These are phyloP conservation scores for Arthrinium puccinioides DNA, from an alignment of 2,329 filamentous ascomycete species.

Conservation along the genomic window DNA sequence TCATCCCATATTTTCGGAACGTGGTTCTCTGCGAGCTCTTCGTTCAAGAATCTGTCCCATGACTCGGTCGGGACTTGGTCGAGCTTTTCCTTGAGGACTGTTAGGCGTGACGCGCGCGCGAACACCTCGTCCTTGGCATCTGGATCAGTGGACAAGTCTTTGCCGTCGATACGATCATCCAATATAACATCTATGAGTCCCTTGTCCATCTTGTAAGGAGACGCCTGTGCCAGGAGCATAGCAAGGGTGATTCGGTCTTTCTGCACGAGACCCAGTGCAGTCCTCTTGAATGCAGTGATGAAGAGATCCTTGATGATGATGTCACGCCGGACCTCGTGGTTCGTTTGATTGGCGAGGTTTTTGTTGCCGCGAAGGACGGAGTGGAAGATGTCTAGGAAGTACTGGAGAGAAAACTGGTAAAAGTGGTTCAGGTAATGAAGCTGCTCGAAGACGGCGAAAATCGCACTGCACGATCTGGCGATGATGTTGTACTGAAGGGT, in stretches of 20 bases:
- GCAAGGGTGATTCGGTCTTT: slow-evolving; percentile 92
- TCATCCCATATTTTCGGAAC: slow-evolving; percentile 73
- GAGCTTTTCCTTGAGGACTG: slow-evolving; percentile 66
- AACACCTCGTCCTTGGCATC: slow-evolving; percentile 63
- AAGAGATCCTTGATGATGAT: slow-evolving; percentile 90
- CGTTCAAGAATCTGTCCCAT: slow-evolving; percentile 77
- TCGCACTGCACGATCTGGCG: slow-evolving; percentile 89
- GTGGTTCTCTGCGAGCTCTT: slow-evolving; percentile 79
- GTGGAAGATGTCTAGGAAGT: slow-evolving; percentile 97
- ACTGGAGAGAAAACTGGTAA: slow-evolving; percentile 98
- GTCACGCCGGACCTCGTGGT: slow-evolving; percentile 75
- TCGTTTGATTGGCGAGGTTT: slow-evolving; percentile 60
- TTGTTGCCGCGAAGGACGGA: slow-evolving; percentile 78
- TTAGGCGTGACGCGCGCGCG: slow-evolving; percentile 58
- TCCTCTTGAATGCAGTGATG: slow-evolving; percentile 83
- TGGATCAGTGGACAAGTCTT: slow-evolving; percentile 67
- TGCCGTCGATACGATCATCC: slow-evolving; percentile 67
- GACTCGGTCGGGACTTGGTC: slow-evolving; percentile 51
- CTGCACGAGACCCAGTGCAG: slow-evolving; percentile 85
- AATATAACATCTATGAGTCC: slow-evolving; percentile 78
- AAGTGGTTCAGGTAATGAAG: slow-evolving; percentile 98
- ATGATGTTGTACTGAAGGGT: slow-evolving; percentile 92
- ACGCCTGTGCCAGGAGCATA: slow-evolving; percentile 89
- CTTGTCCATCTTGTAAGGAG: slow-evolving; percentile 95
- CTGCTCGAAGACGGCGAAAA: slow-evolving; percentile 94